Evolutionary conservation across 1,284 basidiomycete genomes (phyloP), one percentile per base, ranked within the genome.

Genomic region (Sporisorium graminicola): DNA sequence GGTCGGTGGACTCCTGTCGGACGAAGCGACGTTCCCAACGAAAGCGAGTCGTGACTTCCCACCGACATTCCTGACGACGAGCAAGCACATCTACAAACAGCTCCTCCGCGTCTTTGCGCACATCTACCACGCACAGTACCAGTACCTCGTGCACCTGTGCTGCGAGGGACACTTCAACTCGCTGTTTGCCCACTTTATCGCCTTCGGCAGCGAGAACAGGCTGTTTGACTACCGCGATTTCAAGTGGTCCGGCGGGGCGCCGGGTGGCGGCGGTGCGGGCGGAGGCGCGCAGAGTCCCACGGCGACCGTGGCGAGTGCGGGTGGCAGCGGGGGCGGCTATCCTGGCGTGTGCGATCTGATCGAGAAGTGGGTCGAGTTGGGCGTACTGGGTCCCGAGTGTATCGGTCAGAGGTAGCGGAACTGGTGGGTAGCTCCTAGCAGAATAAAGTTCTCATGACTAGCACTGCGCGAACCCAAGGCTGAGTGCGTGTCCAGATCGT

Each of bases 81-180:
- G 95, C 79, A 95, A 97, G 85, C 95, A 98, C 87, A 92, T 98
- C 80, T 99, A 98, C 88, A 92, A 94, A 55, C 96, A 98, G 84
- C 92, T 99, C 33, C 91, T 99, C 63, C 92, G 96, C 52, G 94
- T 99, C 53, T 98, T 98, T 86, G 95, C 96, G 1, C 96, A 99
- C 87, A 91, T 99, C 83, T 99, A 98, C 87, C 93, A 98, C 86
- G 92, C 94, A 5, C 96, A 99, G 86, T 99, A 95, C 86, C 88
- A 90, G 22, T 92, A 94, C 43, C 91, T 93, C 80, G 91, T 98
- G 78, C 95, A 99, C 86, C 90, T 99, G 24, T 94, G 93, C 63
- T 92, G 93, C 51, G 96, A 98, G 85, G 95, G 95, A 0, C 95
- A 98, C 87, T 95, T 98, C 88, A 98, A 98, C 87, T 94, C 93